Conservation (phyloP, 2,329 filamentous ascomycete species). For the Botrytis hyacinthi region DNA sequence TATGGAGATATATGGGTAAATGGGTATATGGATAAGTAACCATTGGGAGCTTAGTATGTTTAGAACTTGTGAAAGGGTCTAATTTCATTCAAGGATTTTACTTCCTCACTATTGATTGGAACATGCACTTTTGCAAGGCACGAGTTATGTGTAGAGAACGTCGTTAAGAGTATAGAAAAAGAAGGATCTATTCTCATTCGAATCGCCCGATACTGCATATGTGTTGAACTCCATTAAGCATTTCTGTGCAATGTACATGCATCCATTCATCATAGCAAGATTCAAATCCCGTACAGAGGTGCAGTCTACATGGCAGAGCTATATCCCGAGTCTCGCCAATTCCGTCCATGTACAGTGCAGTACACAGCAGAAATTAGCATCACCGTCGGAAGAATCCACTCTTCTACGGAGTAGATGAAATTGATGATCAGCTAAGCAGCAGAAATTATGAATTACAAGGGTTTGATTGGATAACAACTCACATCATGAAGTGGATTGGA, state of each 20-base stretch:
- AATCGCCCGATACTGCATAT: background rate
- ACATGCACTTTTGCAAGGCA: background rate
- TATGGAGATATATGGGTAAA: conserved; percentile 4
- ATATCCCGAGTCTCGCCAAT: conserved; percentile 4
- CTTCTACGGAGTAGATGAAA: background rate
- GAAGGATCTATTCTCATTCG: background rate
- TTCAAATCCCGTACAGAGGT: background rate
- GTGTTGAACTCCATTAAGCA: background rate
- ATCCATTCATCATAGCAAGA: background rate
- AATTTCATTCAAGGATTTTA: background rate
- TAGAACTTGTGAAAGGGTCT: no score
- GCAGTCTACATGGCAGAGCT: background rate
- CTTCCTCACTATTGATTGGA: background rate
- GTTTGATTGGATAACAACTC: conserved; percentile 2
- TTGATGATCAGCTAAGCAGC: conserved; percentile 7
- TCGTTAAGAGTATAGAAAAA: background rate
- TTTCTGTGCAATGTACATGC: background rate
- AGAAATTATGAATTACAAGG: conserved; percentile 4
- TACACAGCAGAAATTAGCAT: background rate
- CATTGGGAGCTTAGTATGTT: background rate
- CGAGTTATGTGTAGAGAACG: background rate
- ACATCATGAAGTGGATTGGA: background rate
- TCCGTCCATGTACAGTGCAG: background rate
- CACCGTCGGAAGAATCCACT: background rate
- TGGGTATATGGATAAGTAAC: background rate